Base-by-base conservation (phyloP, 345 rosid species). In the Triadica sebifera region DNA sequence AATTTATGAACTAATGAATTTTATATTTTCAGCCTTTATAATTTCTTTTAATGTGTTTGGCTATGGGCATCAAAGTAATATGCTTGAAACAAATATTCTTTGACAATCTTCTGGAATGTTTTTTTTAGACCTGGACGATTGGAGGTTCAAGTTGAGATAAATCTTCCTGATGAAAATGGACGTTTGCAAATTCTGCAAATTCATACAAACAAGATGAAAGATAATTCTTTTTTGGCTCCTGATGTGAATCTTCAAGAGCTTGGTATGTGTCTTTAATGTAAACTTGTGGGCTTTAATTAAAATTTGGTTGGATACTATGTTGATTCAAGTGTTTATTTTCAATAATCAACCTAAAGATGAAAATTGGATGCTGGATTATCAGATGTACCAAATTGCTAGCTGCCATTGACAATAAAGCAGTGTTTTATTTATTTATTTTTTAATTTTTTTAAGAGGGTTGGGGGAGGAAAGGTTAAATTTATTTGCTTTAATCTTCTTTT, bases 111-210 rank as follows among this genome's bases (percentile, higher is more conserved):
- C 12, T 76, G 63, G 17, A 29, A 29, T 74, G 80, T 24, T 81
- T 62, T 53, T 83, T 64, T 77, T 24, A 93, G 99, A 82, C 98
- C 98, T 59, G 99, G 98, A 82, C 88, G 99, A 68, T 80, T 96
- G 83, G 99, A 96, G 83, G 99, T 93, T 81, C 99, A 96, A 85
- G 90, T 96, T 77, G 98, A 96, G 91, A 96, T 96, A 81, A 91
- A 96, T 85, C 99, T 96, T 87, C 99, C 97, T 22, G 97, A 96
- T 87, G 99, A 96, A 88, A 85, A 86, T 76, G 99, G 99, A 9
- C 99, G 98, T 34, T 69, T 93, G 71, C 99, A 93, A 82, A 96
- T 96, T 78, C 93, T 96, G 83, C 89, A 96, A 78, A 96, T 96
- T 84, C 98, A 93, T 80, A 96, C 99, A 43, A 96, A 86, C 86